Evolutionary conservation across 2,329 filamentous ascomycete genomes (phyloP).

Genomic region (Triangularia verruculosa): DNA sequence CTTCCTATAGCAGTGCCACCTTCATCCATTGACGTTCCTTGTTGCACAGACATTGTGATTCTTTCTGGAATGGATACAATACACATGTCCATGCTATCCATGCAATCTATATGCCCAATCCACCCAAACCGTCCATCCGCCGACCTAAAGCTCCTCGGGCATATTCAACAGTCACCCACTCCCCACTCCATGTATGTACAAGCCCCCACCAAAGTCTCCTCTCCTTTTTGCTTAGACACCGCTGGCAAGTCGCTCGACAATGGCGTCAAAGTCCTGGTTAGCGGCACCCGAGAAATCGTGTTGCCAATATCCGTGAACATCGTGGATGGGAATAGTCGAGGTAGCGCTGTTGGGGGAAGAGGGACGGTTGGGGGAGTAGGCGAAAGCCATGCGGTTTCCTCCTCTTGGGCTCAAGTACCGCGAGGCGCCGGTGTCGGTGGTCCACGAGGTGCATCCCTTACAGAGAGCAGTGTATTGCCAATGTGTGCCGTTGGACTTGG

Average conservation of each 20-base stretch:
- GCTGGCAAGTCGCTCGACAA: conserved; percentile 11
- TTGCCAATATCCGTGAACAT: conserved; percentile 30
- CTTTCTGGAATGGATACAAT: background rate
- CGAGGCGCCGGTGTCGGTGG: conserved; percentile 18
- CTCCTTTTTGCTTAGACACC: background rate
- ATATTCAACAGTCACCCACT: no score
- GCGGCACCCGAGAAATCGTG: conserved; percentile 28
- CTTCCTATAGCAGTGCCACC: background rate
- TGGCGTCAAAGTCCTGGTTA: conserved; percentile 25
- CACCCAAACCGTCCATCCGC: background rate
- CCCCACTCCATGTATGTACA: background rate
- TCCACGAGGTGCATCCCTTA: conserved; percentile 29
- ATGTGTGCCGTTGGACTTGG: conserved; percentile 39
- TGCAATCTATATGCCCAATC: background rate
- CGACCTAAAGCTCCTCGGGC: background rate
- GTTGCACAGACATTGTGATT: background rate
- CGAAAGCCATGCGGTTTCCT: conserved; percentile 32
- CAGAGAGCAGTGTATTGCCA: conserved; percentile 42
- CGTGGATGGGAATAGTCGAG: conserved; percentile 27
- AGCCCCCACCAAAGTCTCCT: background rate
- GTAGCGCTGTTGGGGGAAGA: conserved; percentile 22
- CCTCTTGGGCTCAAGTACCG: conserved; percentile 28
- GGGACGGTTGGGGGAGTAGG: conserved; percentile 26
- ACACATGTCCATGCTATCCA: background rate
- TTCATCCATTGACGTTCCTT: background rate